These are phyloP conservation scores for Monosporozyma solicola DNA, from an alignment of 805 yeast genomes.

Conservation along the genomic window DNA sequence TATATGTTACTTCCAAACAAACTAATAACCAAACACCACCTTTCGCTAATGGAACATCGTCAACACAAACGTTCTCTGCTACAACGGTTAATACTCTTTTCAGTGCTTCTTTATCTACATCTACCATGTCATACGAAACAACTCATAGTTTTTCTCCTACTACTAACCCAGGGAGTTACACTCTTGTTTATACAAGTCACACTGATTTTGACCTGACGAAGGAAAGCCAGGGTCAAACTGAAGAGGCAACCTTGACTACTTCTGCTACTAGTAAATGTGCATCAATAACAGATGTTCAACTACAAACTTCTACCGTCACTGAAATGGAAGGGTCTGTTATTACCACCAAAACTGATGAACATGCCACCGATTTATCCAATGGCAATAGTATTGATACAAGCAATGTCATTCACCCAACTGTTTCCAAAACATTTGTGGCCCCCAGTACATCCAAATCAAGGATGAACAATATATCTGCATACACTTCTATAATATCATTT, in stretches of 20 bases:
- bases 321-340: constrained; percentile 45
- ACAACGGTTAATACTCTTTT: too few species aligned
- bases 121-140: too few species aligned
- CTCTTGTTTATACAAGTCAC: too few species aligned
- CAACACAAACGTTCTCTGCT: too few species aligned
- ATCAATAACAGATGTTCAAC: background rate
- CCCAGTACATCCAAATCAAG: background rate
- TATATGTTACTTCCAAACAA: too few species aligned
- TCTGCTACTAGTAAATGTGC: background rate
- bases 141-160: too few species aligned
- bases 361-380: background rate
- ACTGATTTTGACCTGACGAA: background rate
- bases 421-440: too few species aligned
- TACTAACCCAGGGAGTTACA: too few species aligned
- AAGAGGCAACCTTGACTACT: background rate
- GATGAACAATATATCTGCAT: background rate
- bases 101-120: too few species aligned
- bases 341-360: constrained; percentile 48
- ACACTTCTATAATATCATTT: background rate
- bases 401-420: background rate
- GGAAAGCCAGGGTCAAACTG: background rate
- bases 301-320: background rate
- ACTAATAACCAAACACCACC: too few species aligned
- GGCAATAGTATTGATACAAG: background rate
- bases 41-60: too few species aligned